A percentile compares a stretch with the other conserved stretches of the same genome.
Evolutionary conservation across 371 early-diverging fungal genomes (phyloP).

Genomic region (Saksenaea vasiformis): DNA sequence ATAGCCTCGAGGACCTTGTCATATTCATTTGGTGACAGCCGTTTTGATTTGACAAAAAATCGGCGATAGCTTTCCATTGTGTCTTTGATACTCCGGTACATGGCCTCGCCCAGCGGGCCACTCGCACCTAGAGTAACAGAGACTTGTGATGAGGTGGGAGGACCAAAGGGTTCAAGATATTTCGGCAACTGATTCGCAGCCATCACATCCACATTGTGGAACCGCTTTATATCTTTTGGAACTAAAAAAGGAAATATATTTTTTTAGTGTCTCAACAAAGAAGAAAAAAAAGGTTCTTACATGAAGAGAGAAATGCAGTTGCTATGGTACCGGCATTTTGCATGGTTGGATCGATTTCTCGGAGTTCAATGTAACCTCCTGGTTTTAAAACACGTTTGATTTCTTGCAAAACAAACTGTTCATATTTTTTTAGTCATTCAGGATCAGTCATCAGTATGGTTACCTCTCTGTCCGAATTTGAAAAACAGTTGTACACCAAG

Average conservation of each 20-base stretch:
- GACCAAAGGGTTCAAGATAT: slow-evolving; percentile 15
- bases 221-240: slow-evolving; percentile 14
- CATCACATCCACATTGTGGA: slow-evolving; percentile 23
- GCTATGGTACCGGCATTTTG: slow-evolving; percentile 45
- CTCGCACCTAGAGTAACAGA: slow-evolving; percentile 1
- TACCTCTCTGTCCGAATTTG: slow-evolving; percentile 35
- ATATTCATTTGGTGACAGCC: background rate
- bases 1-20: background rate
- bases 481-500: slow-evolving; percentile 40
- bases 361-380: slow-evolving; percentile 57
- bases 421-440: background rate
- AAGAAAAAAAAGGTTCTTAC: slow-evolving; percentile 18
- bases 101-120: background rate
- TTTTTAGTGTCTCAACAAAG: background rate
- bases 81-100: background rate
- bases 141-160: slow-evolving; percentile 24
- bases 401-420: slow-evolving; percentile 18
- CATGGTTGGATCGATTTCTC: slow-evolving; percentile 53
- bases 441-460: background rate
- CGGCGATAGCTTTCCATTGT: background rate
- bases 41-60: background rate
- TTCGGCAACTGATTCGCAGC: slow-evolving; percentile 27
- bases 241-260: slow-evolving; percentile 18
- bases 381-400: slow-evolving; percentile 52
- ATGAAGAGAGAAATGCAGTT: slow-evolving; percentile 12